These are phyloP conservation scores for Neostapfia colusana DNA, from an alignment of 176 grass and related monocot species.

Conservation along the genomic window DNA sequence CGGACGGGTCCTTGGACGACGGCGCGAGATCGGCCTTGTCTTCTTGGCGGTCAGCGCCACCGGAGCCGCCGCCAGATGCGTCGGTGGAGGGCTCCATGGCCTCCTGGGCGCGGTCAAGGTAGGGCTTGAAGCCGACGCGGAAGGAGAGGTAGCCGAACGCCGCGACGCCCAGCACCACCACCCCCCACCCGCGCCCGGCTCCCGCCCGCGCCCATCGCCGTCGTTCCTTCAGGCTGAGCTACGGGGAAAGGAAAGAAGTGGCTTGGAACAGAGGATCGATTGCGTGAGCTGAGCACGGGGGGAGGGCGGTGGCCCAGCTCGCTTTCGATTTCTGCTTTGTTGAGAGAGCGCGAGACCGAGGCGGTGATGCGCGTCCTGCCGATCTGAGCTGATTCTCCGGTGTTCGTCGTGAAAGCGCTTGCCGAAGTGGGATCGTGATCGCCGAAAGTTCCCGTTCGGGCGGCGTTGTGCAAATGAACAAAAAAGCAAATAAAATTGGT, in stretches of 20 bases:
- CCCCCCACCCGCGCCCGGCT: slow-evolving; percentile 50
- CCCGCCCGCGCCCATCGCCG: slow-evolving; percentile 38
- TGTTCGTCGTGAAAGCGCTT: too few relatives aligned
- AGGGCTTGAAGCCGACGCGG: slow-evolving; percentile 81
- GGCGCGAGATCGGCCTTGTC: too few relatives aligned
- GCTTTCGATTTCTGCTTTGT: too few relatives aligned
- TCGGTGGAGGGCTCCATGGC: slow-evolving; percentile 43
- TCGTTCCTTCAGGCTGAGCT: too few relatives aligned
- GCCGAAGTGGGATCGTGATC: too few relatives aligned
- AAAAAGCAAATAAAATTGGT: not conserved
- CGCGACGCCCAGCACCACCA: slow-evolving; percentile 74
- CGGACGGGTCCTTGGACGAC: slow-evolving; percentile 43
- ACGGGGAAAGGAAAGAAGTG: not conserved
- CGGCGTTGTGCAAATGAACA: not conserved
- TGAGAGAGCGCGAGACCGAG: too few relatives aligned
- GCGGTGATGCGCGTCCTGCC: too few relatives aligned
- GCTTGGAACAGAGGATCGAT: not conserved
- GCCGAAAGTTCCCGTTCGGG: not conserved
- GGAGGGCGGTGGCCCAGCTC: too few relatives aligned
- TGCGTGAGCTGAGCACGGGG: too few relatives aligned
- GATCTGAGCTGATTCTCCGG: too few relatives aligned
- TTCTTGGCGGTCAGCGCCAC: not conserved
- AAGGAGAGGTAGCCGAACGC: slow-evolving; percentile 90
- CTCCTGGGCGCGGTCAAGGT: slow-evolving; percentile 71
- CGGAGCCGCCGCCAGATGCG: not conserved